A percentile compares a stretch with the other conserved stretches of the same genome.
phyloP scores from a whole-genome alignment of 805 yeast genomes.

The Wickerhamiella sorbophila region DNA sequence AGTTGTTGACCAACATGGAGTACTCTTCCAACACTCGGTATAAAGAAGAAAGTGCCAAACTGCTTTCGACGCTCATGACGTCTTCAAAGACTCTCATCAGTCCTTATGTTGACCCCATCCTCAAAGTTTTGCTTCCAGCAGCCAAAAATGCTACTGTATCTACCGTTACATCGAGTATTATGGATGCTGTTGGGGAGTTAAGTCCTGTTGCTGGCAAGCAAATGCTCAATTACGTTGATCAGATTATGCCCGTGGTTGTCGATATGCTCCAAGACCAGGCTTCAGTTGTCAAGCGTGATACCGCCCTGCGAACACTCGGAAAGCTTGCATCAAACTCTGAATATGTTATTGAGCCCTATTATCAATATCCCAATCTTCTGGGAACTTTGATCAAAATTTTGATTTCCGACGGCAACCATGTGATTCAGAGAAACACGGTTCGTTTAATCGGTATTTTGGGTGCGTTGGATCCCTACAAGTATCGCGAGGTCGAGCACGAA shows the following conservation, averaged over 20 bases:
- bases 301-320: constrained; percentile 77
- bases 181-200: constrained; percentile 78
- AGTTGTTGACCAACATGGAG: constrained; percentile 70
- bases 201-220: constrained; percentile 82
- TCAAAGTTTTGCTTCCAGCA: constrained; percentile 67
- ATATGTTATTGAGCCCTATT: constrained; percentile 82
- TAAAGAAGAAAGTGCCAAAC: constrained; percentile 74
- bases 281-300: constrained; percentile 73
- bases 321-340: constrained; percentile 85
- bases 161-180: constrained; percentile 74
- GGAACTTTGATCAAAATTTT: constrained; percentile 70
- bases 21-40: constrained; percentile 61
- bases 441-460: constrained; percentile 84
- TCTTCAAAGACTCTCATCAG: constrained; percentile 71
- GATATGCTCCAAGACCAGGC: constrained; percentile 88
- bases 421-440: constrained; percentile 75
- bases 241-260: constrained; percentile 73
- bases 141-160: constrained; percentile 51
- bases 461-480: constrained; percentile 92
- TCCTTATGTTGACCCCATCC: constrained; percentile 85
- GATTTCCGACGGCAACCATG: constrained; percentile 56
- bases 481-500: constrained; percentile 73
- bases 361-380: constrained; percentile 81
- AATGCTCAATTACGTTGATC: constrained; percentile 53
- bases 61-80: constrained; percentile 57